Conservation (phyloP, 140 eudicot genomes). For the Oenanthe javanica region DNA sequence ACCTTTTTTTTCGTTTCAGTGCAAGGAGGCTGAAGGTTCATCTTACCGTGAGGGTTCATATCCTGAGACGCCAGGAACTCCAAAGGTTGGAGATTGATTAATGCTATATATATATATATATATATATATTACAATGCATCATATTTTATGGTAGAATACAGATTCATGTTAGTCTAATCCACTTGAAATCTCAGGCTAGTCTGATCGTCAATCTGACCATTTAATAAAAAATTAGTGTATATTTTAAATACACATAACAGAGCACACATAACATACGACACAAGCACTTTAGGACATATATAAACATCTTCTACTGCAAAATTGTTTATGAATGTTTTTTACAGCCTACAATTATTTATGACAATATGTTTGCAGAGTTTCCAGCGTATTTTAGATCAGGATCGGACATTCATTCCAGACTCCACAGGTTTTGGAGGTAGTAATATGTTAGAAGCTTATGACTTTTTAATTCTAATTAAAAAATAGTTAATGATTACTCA, state of each 20-base stretch:
- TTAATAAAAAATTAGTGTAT: neutral
- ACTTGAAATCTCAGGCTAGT: neutral
- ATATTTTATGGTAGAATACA: neutral
- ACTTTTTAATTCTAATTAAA: neutral
- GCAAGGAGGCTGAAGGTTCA: slow-evolving; percentile 86
- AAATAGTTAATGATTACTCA: neutral
- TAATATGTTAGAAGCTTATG: neutral
- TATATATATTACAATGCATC: neutral
- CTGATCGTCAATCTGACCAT: neutral
- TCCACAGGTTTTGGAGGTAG: slow-evolving; percentile 76
- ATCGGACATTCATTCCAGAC: slow-evolving; percentile 74
- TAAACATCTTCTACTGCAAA: neutral
- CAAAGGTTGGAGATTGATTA: slow-evolving; percentile 47
- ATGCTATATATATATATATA: neutral
- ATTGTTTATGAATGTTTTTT: neutral
- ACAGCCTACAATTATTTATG: neutral
- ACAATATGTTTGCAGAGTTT: slow-evolving; percentile 26
- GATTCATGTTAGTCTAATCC: neutral
- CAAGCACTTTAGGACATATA: neutral
- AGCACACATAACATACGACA: neutral
- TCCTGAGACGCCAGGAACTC: slow-evolving; percentile 78
- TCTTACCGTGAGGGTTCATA: slow-evolving; percentile 79
- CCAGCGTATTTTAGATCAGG: slow-evolving; percentile 69
- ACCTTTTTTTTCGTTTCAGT: slow-evolving; percentile 49
- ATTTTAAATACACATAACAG: neutral